A percentile compares a stretch with the other conserved stretches of the same genome.
phyloP scores from a whole-genome alignment of 768 basidiomycete species.

The Leccinum sublutescens region DNA sequence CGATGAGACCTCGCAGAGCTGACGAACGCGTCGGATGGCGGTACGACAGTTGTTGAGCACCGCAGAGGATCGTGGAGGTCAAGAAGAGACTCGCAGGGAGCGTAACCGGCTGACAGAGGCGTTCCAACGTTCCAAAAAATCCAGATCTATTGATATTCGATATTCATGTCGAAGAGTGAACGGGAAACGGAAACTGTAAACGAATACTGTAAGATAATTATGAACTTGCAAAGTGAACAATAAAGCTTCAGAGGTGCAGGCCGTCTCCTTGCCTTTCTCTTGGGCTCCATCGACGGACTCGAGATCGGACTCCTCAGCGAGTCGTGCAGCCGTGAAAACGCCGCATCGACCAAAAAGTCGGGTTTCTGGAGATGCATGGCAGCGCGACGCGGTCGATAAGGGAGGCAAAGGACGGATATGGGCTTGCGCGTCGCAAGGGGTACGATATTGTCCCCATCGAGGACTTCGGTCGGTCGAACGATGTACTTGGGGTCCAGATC shows the following conservation, averaged over 20 bases:
- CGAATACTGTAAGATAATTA: background rate
- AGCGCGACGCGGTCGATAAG: slow-evolving; percentile 33
- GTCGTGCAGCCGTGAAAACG: slow-evolving; percentile 20
- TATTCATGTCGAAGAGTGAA: slow-evolving; percentile 16
- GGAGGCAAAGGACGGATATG: slow-evolving; percentile 37
- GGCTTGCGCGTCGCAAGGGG: slow-evolving; percentile 32
- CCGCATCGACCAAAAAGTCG: slow-evolving; percentile 33
- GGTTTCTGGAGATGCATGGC: slow-evolving; percentile 40
- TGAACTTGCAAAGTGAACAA: slow-evolving; percentile 7
- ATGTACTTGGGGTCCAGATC: slow-evolving; percentile 51
- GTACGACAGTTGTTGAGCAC: no score
- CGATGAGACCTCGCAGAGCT: no score
- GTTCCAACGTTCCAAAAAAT: background rate
- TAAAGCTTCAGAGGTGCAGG: slow-evolving; percentile 40
- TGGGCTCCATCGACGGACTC: slow-evolving; percentile 16
- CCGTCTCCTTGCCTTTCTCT: slow-evolving; percentile 36
- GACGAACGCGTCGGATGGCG: no score
- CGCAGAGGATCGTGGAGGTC: no score
- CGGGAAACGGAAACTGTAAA: background rate
- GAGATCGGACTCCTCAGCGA: slow-evolving; percentile 17
- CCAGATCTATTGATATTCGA: slow-evolving; percentile 26
- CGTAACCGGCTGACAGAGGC: background rate
- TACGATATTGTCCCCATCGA: slow-evolving; percentile 32
- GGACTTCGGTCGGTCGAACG: slow-evolving; percentile 36
- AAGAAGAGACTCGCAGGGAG: background rate